A percentile compares a stretch with the other conserved stretches of the same genome.
Conservation (phyloP, 106 monocot species). For the Dioscorea dumetorum region DNA sequence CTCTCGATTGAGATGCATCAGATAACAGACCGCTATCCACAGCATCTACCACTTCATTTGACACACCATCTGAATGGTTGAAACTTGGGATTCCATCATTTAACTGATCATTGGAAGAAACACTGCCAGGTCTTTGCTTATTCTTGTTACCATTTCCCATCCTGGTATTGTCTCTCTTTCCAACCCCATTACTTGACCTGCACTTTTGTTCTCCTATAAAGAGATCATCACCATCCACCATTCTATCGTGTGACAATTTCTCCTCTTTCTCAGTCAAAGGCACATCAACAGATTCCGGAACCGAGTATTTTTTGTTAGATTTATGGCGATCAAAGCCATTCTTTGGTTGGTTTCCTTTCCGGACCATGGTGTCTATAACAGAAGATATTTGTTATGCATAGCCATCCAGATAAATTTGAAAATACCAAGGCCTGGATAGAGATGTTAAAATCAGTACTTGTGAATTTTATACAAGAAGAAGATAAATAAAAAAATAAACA, state of each 20-base stretch:
- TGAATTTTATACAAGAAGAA: background rate
- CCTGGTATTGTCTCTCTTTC: conserved; percentile 12
- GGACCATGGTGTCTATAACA: conserved; percentile 37
- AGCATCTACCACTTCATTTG: conserved; percentile 11
- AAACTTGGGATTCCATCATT: conserved; percentile 13
- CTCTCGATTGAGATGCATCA: conserved; percentile 17
- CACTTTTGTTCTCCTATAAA: conserved; percentile 8
- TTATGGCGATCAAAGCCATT: conserved; percentile 32
- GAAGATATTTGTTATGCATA: background rate
- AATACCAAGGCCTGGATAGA: conserved; percentile 1
- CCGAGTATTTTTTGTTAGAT: conserved; percentile 17
- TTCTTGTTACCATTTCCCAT: conserved; percentile 21
- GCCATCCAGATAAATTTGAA: background rate
- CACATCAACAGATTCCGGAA: conserved; percentile 18
- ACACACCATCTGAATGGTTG: conserved; percentile 3
- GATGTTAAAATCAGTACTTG: background rate
- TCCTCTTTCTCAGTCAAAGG: conserved; percentile 20
- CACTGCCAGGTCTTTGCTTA: conserved; percentile 14
- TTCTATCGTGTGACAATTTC: conserved; percentile 15
- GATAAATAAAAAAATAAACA: background rate
- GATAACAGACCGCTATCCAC: conserved; percentile 13
- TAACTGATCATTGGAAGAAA: conserved; percentile 20
- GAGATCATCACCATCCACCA: conserved; percentile 4
- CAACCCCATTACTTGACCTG: conserved; percentile 11
- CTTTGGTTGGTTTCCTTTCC: conserved; percentile 52